phyloP scores from a whole-genome alignment of 2,329 filamentous ascomycete genomes.

The Penicillium psychrosexuale region DNA sequence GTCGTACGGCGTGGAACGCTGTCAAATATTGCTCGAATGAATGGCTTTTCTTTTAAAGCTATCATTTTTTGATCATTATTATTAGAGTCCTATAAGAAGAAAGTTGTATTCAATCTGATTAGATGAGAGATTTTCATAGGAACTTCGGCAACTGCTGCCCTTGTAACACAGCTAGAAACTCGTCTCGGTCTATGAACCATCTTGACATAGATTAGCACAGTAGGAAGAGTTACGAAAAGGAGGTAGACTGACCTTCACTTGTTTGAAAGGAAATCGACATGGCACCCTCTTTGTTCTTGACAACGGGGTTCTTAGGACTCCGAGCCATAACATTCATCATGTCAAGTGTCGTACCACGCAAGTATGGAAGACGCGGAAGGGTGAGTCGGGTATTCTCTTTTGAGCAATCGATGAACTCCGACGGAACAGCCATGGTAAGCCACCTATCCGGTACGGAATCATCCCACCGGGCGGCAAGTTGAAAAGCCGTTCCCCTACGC shows the following conservation, averaged over 20 bases:
- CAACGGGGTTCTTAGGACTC: constrained; percentile 21
- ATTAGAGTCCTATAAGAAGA: neutral
- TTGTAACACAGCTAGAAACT: constrained; percentile 17
- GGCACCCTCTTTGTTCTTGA: constrained; percentile 17
- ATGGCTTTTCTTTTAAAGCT: neutral
- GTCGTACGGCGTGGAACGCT: neutral
- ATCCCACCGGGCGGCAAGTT: constrained; percentile 29
- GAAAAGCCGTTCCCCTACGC: constrained; percentile 22
- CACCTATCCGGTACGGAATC: constrained; percentile 29
- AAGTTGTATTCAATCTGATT: neutral
- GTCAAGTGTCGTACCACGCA: constrained; percentile 27
- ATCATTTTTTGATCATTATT: no score
- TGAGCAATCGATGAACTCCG: constrained; percentile 10
- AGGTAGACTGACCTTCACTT: constrained; percentile 19
- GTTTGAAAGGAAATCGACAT: constrained; percentile 28
- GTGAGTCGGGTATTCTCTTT: constrained; percentile 23
- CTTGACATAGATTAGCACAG: neutral
- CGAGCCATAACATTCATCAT: constrained; percentile 29
- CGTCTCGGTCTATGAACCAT: constrained; percentile 16
- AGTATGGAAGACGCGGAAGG: constrained; percentile 20
- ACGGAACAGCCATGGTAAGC: constrained; percentile 26
- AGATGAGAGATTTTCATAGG: neutral
- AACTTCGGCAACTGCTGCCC: constrained; percentile 7
- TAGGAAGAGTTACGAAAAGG: no score
- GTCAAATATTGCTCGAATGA: no score